A percentile compares a stretch with the other conserved stretches of the same genome.
These are phyloP conservation scores for Fusarium hainanense DNA, from an alignment of 2,329 filamentous ascomycete species.

Conservation along the genomic window DNA sequence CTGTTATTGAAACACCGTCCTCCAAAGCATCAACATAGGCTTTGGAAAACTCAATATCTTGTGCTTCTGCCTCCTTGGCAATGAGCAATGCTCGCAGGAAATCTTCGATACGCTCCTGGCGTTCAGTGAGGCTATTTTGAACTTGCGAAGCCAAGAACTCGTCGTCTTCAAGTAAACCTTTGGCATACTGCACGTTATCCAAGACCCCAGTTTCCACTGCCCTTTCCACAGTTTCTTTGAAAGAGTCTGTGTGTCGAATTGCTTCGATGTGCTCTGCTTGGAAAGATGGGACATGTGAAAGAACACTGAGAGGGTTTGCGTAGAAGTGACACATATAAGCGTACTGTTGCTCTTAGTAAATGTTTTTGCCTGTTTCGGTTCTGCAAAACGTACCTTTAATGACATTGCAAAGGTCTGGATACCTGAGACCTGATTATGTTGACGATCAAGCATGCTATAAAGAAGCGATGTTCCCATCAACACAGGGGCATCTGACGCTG, in stretches of 20 bases:
- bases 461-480: conserved; percentile 73
- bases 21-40: conserved; percentile 72
- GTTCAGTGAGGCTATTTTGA: conserved; percentile 44
- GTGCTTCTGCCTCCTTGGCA: conserved; percentile 53
- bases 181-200: conserved; percentile 56
- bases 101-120: conserved; percentile 54
- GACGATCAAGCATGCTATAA: conserved; percentile 73
- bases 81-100: conserved; percentile 64
- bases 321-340: conserved; percentile 90
- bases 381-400: conserved; percentile 65
- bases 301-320: conserved; percentile 77
- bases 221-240: conserved; percentile 65
- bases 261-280: conserved; percentile 73
- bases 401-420: conserved; percentile 78
- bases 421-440: conserved; percentile 81
- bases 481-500: conserved; percentile 65
- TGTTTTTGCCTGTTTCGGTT: not conserved
- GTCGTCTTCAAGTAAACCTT: conserved; percentile 69
- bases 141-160: conserved; percentile 62
- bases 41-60: conserved; percentile 58
- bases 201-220: conserved; percentile 57
- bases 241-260: conserved; percentile 75
- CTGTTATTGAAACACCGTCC: conserved; percentile 64
- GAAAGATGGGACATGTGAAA: conserved; percentile 60
- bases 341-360: conserved; percentile 63